Conservation (phyloP, 1,284 basidiomycete genomes). For the Ceratobasidium sp. region DNA sequence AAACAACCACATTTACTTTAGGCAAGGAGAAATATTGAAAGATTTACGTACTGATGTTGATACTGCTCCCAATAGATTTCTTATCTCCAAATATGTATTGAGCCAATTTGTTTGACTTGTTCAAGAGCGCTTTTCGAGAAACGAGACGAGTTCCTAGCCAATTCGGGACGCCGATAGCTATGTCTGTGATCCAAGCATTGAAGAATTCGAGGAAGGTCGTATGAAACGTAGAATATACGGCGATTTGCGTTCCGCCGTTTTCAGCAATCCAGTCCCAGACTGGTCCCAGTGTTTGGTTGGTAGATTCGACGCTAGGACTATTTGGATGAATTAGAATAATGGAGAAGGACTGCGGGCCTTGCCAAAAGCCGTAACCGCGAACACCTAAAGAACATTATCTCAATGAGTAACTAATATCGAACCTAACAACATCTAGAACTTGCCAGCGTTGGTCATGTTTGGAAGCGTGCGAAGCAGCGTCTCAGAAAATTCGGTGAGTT, state of each 20-base stretch:
- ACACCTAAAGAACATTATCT: not conserved
- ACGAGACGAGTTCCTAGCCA: slow-evolving; percentile 9
- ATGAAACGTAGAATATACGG: not conserved
- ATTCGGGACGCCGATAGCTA: not conserved
- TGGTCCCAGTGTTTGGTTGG: slow-evolving; percentile 5
- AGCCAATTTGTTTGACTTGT: not conserved
- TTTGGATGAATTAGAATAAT: slow-evolving; percentile 18
- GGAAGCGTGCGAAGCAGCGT: slow-evolving; percentile 4
- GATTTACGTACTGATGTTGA: not conserved
- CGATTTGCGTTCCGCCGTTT: not conserved
- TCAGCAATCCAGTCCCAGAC: slow-evolving; percentile 20
- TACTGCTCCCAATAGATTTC: not conserved
- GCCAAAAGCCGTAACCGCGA: slow-evolving; percentile 11
- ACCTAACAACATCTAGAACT: not conserved
- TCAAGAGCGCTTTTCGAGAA: slow-evolving; percentile 3
- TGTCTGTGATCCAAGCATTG: not conserved
- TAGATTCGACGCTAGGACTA: not conserved
- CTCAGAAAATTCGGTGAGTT: not conserved
- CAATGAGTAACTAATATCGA: not conserved
- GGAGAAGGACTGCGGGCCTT: not conserved
- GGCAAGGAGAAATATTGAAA: not conserved
- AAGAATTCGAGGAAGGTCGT: slow-evolving; percentile 21
- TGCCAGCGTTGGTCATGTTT: not conserved
- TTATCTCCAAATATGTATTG: not conserved
- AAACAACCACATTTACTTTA: too few species aligned